Percentiles rank a stretch among this genome's conserved stretches.
Conservation (phyloP, 2,329 filamentous ascomycete genomes). For the Apiospora aurea region DNA sequence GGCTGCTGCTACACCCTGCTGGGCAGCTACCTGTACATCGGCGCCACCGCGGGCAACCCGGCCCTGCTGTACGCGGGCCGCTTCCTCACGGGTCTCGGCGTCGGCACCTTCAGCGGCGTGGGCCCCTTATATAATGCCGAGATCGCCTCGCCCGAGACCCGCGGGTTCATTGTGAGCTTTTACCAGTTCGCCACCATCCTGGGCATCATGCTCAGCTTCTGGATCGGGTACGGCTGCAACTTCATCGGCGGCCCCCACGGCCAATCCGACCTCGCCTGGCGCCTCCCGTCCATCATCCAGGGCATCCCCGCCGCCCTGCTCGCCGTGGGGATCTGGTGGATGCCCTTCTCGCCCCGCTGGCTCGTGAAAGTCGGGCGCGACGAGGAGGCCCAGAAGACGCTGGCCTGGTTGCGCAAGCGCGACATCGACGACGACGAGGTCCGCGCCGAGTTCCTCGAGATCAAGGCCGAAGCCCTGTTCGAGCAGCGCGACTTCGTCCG, state of each 20-base stretch:
- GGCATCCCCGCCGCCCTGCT: constrained; percentile 38
- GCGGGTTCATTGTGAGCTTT: constrained; percentile 31
- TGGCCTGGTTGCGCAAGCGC: constrained; percentile 57
- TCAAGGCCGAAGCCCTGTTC: constrained; percentile 60
- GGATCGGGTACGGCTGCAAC: constrained; percentile 42
- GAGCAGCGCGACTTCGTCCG: constrained; percentile 50
- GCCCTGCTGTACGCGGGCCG: constrained; percentile 59
- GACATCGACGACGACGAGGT: constrained; percentile 57
- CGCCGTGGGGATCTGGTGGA: constrained; percentile 43
- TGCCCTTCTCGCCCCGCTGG: constrained; percentile 64
- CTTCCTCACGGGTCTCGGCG: constrained; percentile 61
- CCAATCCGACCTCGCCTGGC: constrained; percentile 39
- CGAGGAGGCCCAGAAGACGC: constrained; percentile 54
- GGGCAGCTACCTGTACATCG: constrained; percentile 55
- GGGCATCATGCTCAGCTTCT: constrained; percentile 40
- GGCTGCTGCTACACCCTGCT: constrained; percentile 51
- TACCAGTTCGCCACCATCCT: constrained; percentile 39
- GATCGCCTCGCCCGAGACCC: constrained; percentile 34
- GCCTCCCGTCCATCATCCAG: constrained; percentile 42
- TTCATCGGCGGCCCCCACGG: constrained; percentile 37
- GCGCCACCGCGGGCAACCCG: constrained; percentile 49
- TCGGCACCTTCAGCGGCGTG: constrained; percentile 46
- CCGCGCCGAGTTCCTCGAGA: constrained; percentile 56
- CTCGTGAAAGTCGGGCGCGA: constrained; percentile 54
- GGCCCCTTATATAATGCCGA: constrained; percentile 36